phyloP scores from a whole-genome alignment of 306 rosid species.

The Mimosa bimucronata region DNA sequence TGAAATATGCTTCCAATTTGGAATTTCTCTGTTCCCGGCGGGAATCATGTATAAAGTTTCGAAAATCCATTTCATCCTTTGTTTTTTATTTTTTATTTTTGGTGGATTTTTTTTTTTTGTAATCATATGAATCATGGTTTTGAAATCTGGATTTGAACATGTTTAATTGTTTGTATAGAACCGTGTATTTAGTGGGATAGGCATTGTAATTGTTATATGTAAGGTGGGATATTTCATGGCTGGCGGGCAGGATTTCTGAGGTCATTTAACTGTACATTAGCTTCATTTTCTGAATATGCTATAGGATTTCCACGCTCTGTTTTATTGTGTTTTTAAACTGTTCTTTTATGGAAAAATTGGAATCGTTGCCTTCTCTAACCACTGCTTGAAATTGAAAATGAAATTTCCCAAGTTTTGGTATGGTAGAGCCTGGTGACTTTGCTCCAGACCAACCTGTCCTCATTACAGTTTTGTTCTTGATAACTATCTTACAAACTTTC shows the following conservation, averaged over 20 bases:
- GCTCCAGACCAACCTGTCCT: background rate
- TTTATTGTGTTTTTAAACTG: background rate
- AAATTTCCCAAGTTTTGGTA: background rate
- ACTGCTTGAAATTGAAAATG: conserved; percentile 23
- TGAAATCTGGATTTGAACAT: background rate
- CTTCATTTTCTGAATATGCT: conserved; percentile 13
- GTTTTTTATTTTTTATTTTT: background rate
- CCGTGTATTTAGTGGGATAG: background rate
- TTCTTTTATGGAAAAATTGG: conserved; percentile 8
- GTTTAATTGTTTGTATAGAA: background rate
- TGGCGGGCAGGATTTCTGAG: background rate
- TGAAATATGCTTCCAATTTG: background rate
- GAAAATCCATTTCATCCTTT: background rate
- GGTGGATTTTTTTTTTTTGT: background rate
- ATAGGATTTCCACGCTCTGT: conserved; percentile 13
- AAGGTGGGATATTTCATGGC: background rate
- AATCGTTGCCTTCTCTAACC: background rate
- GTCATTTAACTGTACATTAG: background rate
- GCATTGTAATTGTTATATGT: background rate
- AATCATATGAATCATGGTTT: background rate
- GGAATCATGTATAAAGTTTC: background rate
- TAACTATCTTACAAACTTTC: background rate
- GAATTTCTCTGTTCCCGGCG: background rate
- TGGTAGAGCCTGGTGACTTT: conserved; percentile 23
- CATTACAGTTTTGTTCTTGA: background rate